These are phyloP conservation scores for Hypoxylon fragiforme DNA, from an alignment of 495 filamentous ascomycete genomes.

Conservation along the genomic window DNA sequence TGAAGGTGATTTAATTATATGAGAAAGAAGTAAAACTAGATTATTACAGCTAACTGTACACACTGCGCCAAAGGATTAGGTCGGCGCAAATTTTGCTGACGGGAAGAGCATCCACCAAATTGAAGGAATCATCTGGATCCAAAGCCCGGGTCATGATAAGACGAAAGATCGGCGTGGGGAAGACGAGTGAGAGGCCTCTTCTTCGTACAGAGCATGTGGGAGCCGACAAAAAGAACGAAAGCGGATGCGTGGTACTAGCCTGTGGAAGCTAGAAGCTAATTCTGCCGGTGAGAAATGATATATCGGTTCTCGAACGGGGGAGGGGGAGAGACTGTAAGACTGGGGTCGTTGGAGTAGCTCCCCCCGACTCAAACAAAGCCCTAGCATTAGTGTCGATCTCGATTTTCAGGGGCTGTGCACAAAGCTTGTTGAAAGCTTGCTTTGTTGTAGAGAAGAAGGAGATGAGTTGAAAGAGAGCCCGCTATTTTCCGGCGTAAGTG, in stretches of 20 bases:
- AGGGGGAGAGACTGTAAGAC: too few relatives aligned
- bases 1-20: too few relatives aligned
- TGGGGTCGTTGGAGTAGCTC: too few relatives aligned
- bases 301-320: neutral
- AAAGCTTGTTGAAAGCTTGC: conserved; percentile 17
- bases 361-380: too few relatives aligned
- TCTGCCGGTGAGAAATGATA: conserved; percentile 16
- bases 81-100: too few relatives aligned
- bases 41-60: too few relatives aligned
- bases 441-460: conserved; percentile 1
- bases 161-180: conserved; percentile 16
- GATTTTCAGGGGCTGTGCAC: neutral
- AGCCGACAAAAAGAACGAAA: conserved; percentile 3
- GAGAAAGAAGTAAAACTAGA: neutral
- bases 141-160: conserved; percentile 17
- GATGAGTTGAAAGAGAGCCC: too few relatives aligned
- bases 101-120: too few relatives aligned
- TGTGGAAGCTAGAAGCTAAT: too few relatives aligned
- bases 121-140: too few relatives aligned
- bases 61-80: too few relatives aligned
- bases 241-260: conserved; percentile 1
- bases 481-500: conserved; percentile 1
- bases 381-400: too few relatives aligned
- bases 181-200: conserved; percentile 1
- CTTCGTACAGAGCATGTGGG: conserved; percentile 6